A percentile compares a stretch with the other conserved stretches of the same genome.
These are phyloP conservation scores for Rauvolfia tetraphylla DNA, from an alignment of 257 asterid genomes.

Conservation along the genomic window DNA sequence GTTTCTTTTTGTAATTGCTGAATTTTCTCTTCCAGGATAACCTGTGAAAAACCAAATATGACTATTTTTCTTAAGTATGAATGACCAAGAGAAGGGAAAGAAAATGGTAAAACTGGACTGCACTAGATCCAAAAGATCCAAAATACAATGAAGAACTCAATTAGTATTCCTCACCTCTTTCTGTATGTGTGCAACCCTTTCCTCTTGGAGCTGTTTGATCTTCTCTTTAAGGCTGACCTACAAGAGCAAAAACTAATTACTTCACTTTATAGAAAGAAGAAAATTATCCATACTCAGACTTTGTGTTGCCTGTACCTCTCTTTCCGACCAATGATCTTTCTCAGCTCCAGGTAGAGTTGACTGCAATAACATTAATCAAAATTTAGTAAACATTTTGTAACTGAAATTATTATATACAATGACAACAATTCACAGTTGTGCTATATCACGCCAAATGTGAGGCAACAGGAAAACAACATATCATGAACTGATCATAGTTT, in stretches of 20 bases:
- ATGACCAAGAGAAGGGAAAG: not conserved
- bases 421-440: not conserved
- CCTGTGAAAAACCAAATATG: slow-evolving; percentile 34
- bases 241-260: slow-evolving; percentile 24
- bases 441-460: not conserved
- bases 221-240: slow-evolving; percentile 45
- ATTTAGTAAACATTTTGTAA: not conserved
- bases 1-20: slow-evolving; percentile 45
- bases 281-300: slow-evolving; percentile 10
- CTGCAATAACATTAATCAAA: slow-evolving; percentile 21
- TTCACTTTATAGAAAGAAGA: slow-evolving; percentile 18
- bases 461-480: not conserved
- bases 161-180: slow-evolving; percentile 37
- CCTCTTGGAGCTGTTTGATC: slow-evolving; percentile 38
- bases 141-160: not conserved
- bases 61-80: slow-evolving; percentile 10
- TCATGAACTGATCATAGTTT: not conserved
- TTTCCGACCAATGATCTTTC: slow-evolving; percentile 34
- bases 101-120: not conserved
- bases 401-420: not conserved
- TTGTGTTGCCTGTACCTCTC: slow-evolving; percentile 38
- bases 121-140: slow-evolving; percentile 10
- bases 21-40: slow-evolving; percentile 42
- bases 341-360: slow-evolving; percentile 32
- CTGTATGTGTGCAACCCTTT: slow-evolving; percentile 40